Base-by-base conservation (phyloP, 2,329 filamentous ascomycete species). In the Zymoseptoria passerinii region DNA sequence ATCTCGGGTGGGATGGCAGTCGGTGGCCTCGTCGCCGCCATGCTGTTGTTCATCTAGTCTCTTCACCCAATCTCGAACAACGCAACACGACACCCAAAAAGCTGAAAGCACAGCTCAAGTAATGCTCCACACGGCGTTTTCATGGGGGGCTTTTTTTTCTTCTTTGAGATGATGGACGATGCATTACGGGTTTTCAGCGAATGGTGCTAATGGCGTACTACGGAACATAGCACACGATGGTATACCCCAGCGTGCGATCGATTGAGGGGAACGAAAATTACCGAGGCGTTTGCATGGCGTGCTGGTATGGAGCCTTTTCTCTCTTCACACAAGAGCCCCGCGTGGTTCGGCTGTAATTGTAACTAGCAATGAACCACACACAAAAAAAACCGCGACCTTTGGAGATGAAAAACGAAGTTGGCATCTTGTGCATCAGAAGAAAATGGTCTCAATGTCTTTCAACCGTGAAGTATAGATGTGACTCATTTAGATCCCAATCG, bases 191-290 rank as follows among this genome's bases (percentile, higher is more conserved):
- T 44, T 13, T 44, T 13, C 51, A 58, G 58, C 58, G 59, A 63
- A 28, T 56, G 63, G 63, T 60, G 61, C 58, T 63, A 44, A 44
- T 28, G 63, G 63, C 63, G 63, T 63, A 60, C 55, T 57, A 49
- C 55, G 53, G 52, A 53, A 57, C 49, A 61, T 4, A 23, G 4
- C 52, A 57, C 59, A 61, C 55, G 51, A 48, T 54, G 58, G 56
- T 63, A 59, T 63, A 63, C 61, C 62, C 63, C 63, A 57, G 55
- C 63, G 59, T 65, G 63, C 59, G 61, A 44, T 44, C 63, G 58
- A 35, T 61, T 61, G 58, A 19, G n/a, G n/a, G n/a, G n/a, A n/a
- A n/a, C n/a, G n/a, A n/a, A n/a, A n/a, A n/a, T n/a, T n/a, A n/a
- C n/a, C n/a, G n/a, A n/a, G n/a, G n/a, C 53, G 23, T 16, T 44